A percentile compares a stretch with the other conserved stretches of the same genome.
These are phyloP conservation scores for Colletotrichum eleusines DNA, from an alignment of 2,329 filamentous ascomycete species.

Conservation along the genomic window DNA sequence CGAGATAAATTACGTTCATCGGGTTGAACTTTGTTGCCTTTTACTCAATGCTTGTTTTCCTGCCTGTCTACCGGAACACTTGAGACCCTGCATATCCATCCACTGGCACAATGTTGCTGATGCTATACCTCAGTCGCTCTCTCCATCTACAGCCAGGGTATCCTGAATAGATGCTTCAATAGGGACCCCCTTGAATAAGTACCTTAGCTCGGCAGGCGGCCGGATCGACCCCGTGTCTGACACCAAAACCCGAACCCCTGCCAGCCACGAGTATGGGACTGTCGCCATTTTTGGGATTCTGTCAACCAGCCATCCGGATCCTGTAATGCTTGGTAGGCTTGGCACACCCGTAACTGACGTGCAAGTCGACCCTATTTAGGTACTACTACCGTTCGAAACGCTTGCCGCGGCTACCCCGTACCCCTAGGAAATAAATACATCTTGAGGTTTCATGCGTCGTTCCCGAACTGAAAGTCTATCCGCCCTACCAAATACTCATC, in stretches of 20 bases:
- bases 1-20: slow-evolving; percentile 14
- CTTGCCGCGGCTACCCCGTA: slow-evolving; percentile 6
- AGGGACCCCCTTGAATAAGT: no score
- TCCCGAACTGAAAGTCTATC: slow-evolving; percentile 6
- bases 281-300: slow-evolving; percentile 1
- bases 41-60: neutral
- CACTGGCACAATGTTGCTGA: neutral
- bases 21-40: slow-evolving; percentile 1
- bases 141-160: neutral
- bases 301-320: neutral
- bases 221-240: slow-evolving; percentile 7
- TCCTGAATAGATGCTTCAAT: neutral
- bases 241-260: slow-evolving; percentile 6
- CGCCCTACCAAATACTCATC: slow-evolving; percentile 18
- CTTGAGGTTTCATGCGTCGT: slow-evolving; percentile 25
- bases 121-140: neutral
- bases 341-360: neutral
- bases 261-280: slow-evolving; percentile 10
- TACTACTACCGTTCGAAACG: slow-evolving; percentile 28
- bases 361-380: neutral
- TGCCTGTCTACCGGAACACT: neutral
- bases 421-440: neutral
- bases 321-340: slow-evolving; percentile 1
- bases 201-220: neutral
- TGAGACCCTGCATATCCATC: neutral